A percentile compares a stretch with the other conserved stretches of the same genome.
These are phyloP conservation scores for Moesziomyces antarcticus DNA, from an alignment of 1,284 basidiomycete species.

Conservation along the genomic window DNA sequence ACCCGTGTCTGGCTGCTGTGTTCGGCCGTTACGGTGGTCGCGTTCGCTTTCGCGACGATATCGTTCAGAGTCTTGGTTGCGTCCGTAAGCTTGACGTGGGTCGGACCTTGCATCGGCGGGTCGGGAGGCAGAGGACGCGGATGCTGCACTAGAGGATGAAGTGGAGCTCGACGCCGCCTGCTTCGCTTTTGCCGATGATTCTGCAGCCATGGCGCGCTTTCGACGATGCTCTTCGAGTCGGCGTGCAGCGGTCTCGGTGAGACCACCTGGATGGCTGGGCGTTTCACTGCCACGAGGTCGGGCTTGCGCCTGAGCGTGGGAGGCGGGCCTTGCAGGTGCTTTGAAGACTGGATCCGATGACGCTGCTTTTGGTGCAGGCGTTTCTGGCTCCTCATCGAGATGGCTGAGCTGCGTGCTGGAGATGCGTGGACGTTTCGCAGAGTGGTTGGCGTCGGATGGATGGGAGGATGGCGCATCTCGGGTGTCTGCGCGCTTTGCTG, in stretches of 20 bases:
- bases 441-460: slow-evolving; percentile 69
- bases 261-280: slow-evolving; percentile 52
- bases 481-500: slow-evolving; percentile 73
- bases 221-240: slow-evolving; percentile 50
- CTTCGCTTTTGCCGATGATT: slow-evolving; percentile 10
- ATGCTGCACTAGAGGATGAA: not conserved
- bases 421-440: slow-evolving; percentile 28
- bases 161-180: not conserved
- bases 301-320: slow-evolving; percentile 16
- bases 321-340: slow-evolving; percentile 40
- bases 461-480: too few relatives aligned
- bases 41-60: slow-evolving; percentile 1
- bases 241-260: slow-evolving; percentile 43
- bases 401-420: slow-evolving; percentile 23
- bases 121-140: too few relatives aligned
- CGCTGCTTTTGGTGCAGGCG: not conserved
- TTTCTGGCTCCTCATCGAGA: slow-evolving; percentile 23
- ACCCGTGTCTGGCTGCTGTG: slow-evolving; percentile 1
- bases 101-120: too few relatives aligned
- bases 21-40: slow-evolving; percentile 1
- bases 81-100: too few relatives aligned
- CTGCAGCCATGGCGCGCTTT: slow-evolving; percentile 25
- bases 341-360: slow-evolving; percentile 31
- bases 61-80: not conserved
- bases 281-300: slow-evolving; percentile 43